phyloP scores from a whole-genome alignment of 2,329 filamentous ascomycete species.

The Tolypocladium album region DNA sequence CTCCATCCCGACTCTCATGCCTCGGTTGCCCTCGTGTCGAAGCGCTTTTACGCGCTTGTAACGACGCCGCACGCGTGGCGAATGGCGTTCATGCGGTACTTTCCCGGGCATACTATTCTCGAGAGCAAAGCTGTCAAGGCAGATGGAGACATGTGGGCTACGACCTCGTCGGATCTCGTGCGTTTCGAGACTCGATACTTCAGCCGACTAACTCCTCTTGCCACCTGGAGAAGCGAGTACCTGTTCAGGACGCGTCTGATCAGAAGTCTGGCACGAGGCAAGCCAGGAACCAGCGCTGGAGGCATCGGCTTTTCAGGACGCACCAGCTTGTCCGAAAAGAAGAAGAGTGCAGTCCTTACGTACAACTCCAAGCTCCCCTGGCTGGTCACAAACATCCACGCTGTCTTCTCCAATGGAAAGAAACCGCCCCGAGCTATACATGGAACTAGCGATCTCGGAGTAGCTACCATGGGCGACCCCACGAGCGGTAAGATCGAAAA shows the following conservation, averaged over 20 bases:
- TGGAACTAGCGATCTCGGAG: conserved; percentile 67
- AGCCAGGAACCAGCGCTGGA: conserved; percentile 50
- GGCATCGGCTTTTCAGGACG: conserved; percentile 41
- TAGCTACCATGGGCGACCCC: conserved; percentile 75
- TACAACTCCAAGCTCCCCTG: conserved; percentile 79
- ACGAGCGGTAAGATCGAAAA: conserved; percentile 62
- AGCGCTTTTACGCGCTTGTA: conserved; percentile 75
- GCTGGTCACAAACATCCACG: conserved; percentile 70
- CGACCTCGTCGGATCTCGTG: conserved; percentile 41
- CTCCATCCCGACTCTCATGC: conserved; percentile 76
- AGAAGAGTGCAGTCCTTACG: conserved; percentile 63
- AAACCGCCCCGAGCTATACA: conserved; percentile 73
- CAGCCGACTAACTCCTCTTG: conserved; percentile 66
- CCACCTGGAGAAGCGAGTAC: conserved; percentile 97
- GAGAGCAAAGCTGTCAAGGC: conserved; percentile 20
- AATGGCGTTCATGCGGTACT: conserved; percentile 83
- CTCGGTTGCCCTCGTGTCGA: conserved; percentile 75
- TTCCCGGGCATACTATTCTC: conserved; percentile 55
- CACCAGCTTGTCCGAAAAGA: conserved; percentile 45
- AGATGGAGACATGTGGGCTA: conserved; percentile 27
- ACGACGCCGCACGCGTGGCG: conserved; percentile 91
- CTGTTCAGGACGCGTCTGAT: conserved; percentile 77
- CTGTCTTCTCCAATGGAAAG: conserved; percentile 61
- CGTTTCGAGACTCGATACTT: conserved; percentile 71
- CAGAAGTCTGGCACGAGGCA: conserved; percentile 71